phyloP scores from a whole-genome alignment of 257 asterid species.

The Haberlea rhodopensis region DNA sequence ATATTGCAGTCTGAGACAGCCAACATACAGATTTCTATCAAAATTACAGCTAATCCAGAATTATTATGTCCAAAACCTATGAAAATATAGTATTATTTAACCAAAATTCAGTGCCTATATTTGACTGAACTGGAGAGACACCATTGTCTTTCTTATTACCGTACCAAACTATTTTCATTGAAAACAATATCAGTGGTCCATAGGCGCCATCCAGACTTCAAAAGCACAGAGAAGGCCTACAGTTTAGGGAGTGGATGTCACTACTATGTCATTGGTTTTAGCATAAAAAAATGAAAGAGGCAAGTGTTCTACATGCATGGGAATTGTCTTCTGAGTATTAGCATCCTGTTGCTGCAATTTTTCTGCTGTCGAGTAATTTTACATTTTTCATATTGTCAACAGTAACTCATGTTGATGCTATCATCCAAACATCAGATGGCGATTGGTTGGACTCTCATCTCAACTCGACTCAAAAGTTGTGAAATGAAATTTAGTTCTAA shows the following conservation, averaged over 20 bases:
- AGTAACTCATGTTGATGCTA: no score
- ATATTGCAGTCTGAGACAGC: slow-evolving; percentile 1
- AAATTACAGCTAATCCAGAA: background rate
- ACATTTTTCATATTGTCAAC: background rate
- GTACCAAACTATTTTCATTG: background rate
- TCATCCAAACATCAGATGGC: no score
- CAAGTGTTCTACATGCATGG: background rate
- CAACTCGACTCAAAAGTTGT: no score
- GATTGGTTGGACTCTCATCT: no score
- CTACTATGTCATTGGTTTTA: no score
- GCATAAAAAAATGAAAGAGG: background rate
- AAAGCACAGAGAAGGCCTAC: no score
- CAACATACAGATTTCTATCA: background rate
- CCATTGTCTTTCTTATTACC: background rate
- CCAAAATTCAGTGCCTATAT: background rate
- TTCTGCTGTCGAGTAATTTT: no score
- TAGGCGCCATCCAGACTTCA: no score
- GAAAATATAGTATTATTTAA: background rate
- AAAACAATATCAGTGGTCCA: background rate
- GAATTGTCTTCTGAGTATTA: background rate
- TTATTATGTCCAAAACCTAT: slow-evolving; percentile 1
- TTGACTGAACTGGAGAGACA: background rate
- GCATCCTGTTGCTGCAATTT: background rate
- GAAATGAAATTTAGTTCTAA: no score
- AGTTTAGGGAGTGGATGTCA: no score